Evolutionary conservation across 345 rosid genomes (phyloP).

Genomic region (Orychophragmus violaceus): DNA sequence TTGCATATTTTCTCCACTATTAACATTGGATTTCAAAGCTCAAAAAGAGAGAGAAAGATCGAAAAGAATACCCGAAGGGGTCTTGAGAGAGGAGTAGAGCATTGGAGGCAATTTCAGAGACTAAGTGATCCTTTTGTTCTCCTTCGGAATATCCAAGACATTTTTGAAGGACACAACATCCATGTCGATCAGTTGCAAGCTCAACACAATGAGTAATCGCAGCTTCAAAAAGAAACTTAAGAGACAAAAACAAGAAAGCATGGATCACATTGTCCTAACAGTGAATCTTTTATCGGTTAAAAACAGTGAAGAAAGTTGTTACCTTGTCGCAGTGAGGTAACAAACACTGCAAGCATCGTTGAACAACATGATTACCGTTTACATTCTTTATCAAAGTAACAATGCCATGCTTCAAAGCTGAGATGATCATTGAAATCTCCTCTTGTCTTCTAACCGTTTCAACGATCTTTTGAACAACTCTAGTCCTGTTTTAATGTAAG

Average conservation of each 20-base stretch:
- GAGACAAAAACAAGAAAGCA: background rate
- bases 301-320: constrained; percentile 7
- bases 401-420: constrained; percentile 57
- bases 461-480: constrained; percentile 75
- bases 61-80: constrained; percentile 53
- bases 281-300: background rate
- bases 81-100: constrained; percentile 71
- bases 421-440: constrained; percentile 49
- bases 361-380: constrained; percentile 81
- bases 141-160: constrained; percentile 51
- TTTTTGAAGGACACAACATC: constrained; percentile 81
- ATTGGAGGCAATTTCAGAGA: constrained; percentile 50
- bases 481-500: constrained; percentile 42
- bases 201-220: constrained; percentile 63
- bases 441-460: constrained; percentile 56
- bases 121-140: constrained; percentile 41
- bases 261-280: background rate
- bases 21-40: background rate
- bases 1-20: background rate
- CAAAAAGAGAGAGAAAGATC: background rate
- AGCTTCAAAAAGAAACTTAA: constrained; percentile 68
- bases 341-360: constrained; percentile 59
- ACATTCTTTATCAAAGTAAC: constrained; percentile 65
- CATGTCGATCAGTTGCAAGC: constrained; percentile 70
- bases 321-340: constrained; percentile 55